Conservation (phyloP, 1,284 basidiomycete genomes). For the Tausonia pullulans region DNA sequence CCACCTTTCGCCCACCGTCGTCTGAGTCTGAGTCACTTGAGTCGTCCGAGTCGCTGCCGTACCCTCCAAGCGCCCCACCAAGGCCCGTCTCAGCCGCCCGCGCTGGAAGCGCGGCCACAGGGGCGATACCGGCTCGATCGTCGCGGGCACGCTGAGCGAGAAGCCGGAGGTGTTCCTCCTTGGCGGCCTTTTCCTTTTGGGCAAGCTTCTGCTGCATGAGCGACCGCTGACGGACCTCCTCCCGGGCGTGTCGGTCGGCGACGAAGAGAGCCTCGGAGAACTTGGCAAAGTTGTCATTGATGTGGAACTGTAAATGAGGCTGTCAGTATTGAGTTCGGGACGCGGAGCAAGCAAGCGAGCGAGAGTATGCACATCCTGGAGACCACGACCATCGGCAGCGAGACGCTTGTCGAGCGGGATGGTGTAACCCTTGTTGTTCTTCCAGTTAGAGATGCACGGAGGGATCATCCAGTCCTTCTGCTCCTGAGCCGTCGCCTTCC, state of each 20-base stretch:
- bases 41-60: conserved; percentile 56
- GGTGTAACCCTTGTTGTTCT: conserved; percentile 99
- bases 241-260: conserved; percentile 94
- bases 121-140: conserved; percentile 68
- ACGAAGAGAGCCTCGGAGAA: conserved; percentile 93
- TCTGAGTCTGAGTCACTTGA: conserved; percentile 25
- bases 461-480: conserved; percentile 99
- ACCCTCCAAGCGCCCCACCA: conserved; percentile 66
- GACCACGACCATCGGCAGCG: conserved; percentile 89
- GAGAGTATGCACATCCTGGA: conserved; percentile 75
- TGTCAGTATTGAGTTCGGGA: conserved; percentile 11
- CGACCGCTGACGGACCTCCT: conserved; percentile 90
- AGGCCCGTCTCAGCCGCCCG: conserved; percentile 44
- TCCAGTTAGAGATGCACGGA: conserved; percentile 99
- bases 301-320: conserved; percentile 56
- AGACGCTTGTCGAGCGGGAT: conserved; percentile 97
- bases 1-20: conserved; percentile 32
- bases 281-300: conserved; percentile 99
- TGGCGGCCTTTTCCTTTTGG: conserved; percentile 92
- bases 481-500: conserved; percentile 90
- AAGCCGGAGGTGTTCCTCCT: conserved; percentile 89
- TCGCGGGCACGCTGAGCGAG: conserved; percentile 91
- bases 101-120: conserved; percentile 31
- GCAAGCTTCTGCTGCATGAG: conserved; percentile 98
- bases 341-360: neutral